phyloP scores from a whole-genome alignment of 768 basidiomycete species.

The Mycena kentingensis region DNA sequence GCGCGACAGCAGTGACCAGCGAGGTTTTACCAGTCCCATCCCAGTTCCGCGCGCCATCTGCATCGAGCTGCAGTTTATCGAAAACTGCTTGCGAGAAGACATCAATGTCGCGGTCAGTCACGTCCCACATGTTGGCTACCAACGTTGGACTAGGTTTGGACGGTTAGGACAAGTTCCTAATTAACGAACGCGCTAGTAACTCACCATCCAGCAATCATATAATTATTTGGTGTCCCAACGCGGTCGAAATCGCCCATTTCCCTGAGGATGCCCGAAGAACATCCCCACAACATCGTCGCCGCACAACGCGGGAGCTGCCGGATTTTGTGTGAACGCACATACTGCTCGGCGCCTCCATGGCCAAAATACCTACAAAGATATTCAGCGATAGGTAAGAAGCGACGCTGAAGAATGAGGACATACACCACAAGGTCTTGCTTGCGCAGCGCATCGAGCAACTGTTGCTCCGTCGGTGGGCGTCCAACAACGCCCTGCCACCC shows the following conservation, averaged over 20 bases:
- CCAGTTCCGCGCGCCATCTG: constrained; percentile 31
- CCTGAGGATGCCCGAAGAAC: constrained; percentile 85
- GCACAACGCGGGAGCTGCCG: constrained; percentile 84
- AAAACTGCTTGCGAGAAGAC: constrained; percentile 86
- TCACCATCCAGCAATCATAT: constrained; percentile 97
- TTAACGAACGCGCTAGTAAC: constrained; percentile 34
- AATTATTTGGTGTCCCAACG: constrained; percentile 88
- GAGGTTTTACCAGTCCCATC: constrained; percentile 33
- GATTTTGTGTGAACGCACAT: constrained; percentile 84
- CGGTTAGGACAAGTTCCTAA: constrained; percentile 1
- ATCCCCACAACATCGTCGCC: constrained; percentile 97
- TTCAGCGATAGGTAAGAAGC: neutral
- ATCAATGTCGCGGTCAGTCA: constrained; percentile 97
- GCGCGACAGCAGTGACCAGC: constrained; percentile 77
- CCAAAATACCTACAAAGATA: constrained; percentile 80
- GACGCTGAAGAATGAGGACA: constrained; percentile 40
- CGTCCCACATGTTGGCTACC: constrained; percentile 96
- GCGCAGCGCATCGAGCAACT: constrained; percentile 72
- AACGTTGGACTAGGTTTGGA: constrained; percentile 85
- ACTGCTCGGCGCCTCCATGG: constrained; percentile 95
- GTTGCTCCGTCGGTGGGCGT: constrained; percentile 76
- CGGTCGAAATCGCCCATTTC: constrained; percentile 96
- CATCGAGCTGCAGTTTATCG: constrained; percentile 60
- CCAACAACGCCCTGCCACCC: constrained; percentile 89
- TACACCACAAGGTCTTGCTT: constrained; percentile 88